Base-by-base conservation (phyloP, 306 rosid species). In the Inga oerstediana region DNA sequence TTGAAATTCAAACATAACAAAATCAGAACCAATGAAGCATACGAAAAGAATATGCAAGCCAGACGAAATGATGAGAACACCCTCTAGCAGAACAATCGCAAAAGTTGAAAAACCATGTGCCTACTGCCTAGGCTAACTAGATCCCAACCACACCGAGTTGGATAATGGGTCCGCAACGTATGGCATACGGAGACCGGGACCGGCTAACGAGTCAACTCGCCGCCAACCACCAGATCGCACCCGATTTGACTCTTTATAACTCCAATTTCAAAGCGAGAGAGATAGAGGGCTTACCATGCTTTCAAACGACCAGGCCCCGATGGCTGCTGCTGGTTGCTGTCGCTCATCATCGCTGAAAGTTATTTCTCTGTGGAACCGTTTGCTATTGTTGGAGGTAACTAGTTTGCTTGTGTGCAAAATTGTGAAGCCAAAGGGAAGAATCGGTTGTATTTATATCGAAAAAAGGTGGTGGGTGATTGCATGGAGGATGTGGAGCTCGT, bases 311-410 rank as follows among this genome's bases (percentile, higher is more conserved):
- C 98, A 34, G 80, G 1, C 44, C 89, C 46, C 7, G 51, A 0
- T 43, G 82, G 97, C 49, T 87, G 98, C 32, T 93, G 94, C 85
- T 94, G 98, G 30, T 84, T 88, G 92, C 91, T 91, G 77, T 94
- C 90, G 74, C 97, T 94, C 98, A 94, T 94, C 75, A 16, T 71
- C 56, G 56, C 5, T 4, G 56, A 8, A 10, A 49, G 22, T 22
- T 71, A 20, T 10, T 22, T 37, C 8, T 71, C 16, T 10, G 34
- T 71, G 11, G 76, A 16, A 0, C 7, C 24, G 12, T 27, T 2
- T 22, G 10, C 8, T 44, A 4, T 5, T 72, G 35, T 5, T 7
- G 37, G 30, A 10, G 10, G 27, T 0, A 8, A 16, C 12, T 12
- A 15, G 20, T 22, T 12, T n/a, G 30, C 30, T n/a, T 44, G 19